Evolutionary conservation across 1,139 yeast species (phyloP).

Genomic region (Kluyveromyces sp.): DNA sequence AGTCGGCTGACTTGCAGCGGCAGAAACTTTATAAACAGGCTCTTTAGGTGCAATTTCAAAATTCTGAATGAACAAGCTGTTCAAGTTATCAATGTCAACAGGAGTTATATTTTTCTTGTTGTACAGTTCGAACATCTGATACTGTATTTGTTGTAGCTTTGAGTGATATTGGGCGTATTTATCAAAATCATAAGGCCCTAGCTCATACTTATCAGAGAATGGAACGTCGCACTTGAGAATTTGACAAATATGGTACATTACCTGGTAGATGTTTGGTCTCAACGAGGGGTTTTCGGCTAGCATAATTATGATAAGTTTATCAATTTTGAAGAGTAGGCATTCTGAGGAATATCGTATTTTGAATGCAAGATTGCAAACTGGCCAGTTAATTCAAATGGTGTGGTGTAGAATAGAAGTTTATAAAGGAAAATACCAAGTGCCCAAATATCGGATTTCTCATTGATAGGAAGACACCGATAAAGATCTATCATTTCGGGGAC

Average conservation of each 20-base stretch:
- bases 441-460: constrained; percentile 95
- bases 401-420: constrained; percentile 85
- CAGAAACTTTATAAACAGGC: constrained; percentile 14
- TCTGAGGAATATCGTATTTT: constrained; percentile 47
- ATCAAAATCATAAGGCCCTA: constrained; percentile 35
- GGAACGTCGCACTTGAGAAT: constrained; percentile 52
- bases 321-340: constrained; percentile 48
- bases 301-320: constrained; percentile 72
- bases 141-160: constrained; percentile 28
- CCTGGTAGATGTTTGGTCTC: constrained; percentile 84
- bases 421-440: constrained; percentile 88
- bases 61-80: constrained; percentile 21
- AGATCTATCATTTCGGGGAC: constrained; percentile 92
- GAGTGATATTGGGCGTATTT: constrained; percentile 32
- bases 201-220: constrained; percentile 33
- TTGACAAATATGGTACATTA: constrained; percentile 59
- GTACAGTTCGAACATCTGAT: constrained; percentile 20
- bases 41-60: constrained; percentile 27
- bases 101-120: constrained; percentile 15
- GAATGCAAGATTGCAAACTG: constrained; percentile 61
- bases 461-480: constrained; percentile 75
- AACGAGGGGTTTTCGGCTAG: constrained; percentile 70
- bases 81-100: constrained; percentile 16
- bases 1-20: constrained; percentile 4
- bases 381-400: constrained; percentile 85